phyloP scores from a whole-genome alignment of 768 basidiomycete genomes.

The Leccinum aurantiacum region DNA sequence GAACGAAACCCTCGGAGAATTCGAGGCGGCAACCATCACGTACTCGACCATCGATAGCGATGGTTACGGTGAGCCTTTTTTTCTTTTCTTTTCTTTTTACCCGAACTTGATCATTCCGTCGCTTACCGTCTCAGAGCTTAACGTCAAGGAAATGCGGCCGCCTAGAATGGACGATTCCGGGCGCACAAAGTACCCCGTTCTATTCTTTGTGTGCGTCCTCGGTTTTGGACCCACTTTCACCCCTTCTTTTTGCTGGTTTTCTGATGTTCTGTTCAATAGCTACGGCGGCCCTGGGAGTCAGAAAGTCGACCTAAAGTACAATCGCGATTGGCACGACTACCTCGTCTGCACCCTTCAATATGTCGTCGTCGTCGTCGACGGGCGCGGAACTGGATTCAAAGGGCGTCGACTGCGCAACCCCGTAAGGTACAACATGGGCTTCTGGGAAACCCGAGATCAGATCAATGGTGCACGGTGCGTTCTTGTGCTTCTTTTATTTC shows the following conservation, averaged over 20 bases:
- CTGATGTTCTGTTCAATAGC: slow-evolving; percentile 36
- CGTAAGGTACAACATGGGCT: slow-evolving; percentile 86
- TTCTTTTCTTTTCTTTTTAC: not conserved
- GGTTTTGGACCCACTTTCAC: not conserved
- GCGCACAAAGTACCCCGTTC: slow-evolving; percentile 92
- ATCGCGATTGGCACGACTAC: slow-evolving; percentile 84
- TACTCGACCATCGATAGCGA: slow-evolving; percentile 76
- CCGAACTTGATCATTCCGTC: slow-evolving; percentile 16
- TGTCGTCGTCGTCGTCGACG: slow-evolving; percentile 86
- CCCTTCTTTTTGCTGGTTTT: slow-evolving; percentile 1
- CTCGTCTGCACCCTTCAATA: slow-evolving; percentile 80
- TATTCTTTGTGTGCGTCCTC: slow-evolving; percentile 72
- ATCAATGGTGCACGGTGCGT: slow-evolving; percentile 78
- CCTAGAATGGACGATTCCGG: slow-evolving; percentile 93
- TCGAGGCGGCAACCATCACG: slow-evolving; percentile 67
- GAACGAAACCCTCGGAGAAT: slow-evolving; percentile 61
- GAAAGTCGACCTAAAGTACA: slow-evolving; percentile 62
- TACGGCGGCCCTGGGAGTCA: slow-evolving; percentile 94
- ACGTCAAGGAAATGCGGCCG: slow-evolving; percentile 88
- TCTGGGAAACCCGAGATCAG: slow-evolving; percentile 88
- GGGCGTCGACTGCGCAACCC: slow-evolving; percentile 83
- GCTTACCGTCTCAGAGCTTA: slow-evolving; percentile 60
- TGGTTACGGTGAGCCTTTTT: slow-evolving; percentile 60
- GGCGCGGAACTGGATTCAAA: slow-evolving; percentile 90
- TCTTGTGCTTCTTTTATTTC: slow-evolving; percentile 8